Conservation (phyloP, 495 filamentous ascomycete genomes). For the Penicillium dipodomyicola region DNA sequence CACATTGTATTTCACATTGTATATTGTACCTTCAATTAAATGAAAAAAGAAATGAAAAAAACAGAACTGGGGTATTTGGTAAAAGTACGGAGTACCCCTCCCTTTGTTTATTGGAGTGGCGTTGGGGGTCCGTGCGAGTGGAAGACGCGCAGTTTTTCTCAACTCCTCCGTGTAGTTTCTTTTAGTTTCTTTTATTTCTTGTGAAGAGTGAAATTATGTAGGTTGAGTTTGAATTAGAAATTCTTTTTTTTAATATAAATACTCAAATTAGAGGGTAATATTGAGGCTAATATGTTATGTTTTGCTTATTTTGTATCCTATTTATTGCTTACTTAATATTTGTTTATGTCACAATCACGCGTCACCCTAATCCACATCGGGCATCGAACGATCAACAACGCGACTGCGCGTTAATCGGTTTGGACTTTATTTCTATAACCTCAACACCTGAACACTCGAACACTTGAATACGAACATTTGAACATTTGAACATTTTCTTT, state of each 20-base stretch:
- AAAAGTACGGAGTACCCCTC: not conserved
- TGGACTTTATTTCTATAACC: conserved; percentile 7
- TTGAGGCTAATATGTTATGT: no score
- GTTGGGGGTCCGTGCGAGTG: conserved; percentile 2
- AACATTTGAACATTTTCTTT: not conserved
- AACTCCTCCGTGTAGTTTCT: no score
- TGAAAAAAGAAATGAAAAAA: not conserved
- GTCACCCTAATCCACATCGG: conserved; percentile 29
- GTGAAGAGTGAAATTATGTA: no score
- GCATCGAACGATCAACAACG: conserved; percentile 32
- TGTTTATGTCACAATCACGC: conserved; percentile 30
- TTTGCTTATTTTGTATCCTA: not conserved
- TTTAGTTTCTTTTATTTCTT: no score
- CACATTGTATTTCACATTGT: no score
- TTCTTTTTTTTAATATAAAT: no score
- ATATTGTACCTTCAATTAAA: not conserved
- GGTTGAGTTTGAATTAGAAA: no score
- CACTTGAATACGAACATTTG: not conserved
- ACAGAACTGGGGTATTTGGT: not conserved
- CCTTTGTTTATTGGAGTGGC: conserved; percentile 7
- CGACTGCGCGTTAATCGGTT: conserved; percentile 31
- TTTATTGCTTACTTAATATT: conserved; percentile 27
- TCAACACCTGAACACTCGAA: not conserved
- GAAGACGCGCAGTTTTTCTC: no score
- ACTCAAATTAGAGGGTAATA: no score